A percentile compares a stretch with the other conserved stretches of the same genome.
These are phyloP conservation scores for Talaromyces adpressus DNA, from an alignment of 495 filamentous ascomycete genomes.

Conservation along the genomic window DNA sequence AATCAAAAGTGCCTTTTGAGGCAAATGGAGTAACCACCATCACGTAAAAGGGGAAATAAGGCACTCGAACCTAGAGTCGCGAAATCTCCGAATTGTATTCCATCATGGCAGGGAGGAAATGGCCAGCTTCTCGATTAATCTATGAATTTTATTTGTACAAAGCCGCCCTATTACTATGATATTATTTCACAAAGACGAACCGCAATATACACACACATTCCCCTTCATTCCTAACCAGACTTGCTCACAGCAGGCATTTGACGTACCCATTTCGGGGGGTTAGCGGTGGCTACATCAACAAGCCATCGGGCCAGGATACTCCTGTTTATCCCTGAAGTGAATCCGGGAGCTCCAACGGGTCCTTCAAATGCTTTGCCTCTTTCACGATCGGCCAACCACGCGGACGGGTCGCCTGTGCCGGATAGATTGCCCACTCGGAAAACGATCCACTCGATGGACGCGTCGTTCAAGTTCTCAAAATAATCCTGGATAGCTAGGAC, in stretches of 20 bases:
- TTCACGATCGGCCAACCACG: background rate
- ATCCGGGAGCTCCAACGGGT: background rate
- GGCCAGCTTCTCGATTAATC: too few relatives aligned
- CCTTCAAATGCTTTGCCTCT: background rate
- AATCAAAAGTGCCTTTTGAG: too few relatives aligned
- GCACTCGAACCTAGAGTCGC: too few relatives aligned
- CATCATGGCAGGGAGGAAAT: too few relatives aligned
- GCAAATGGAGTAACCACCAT: too few relatives aligned
- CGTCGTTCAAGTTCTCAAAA: background rate
- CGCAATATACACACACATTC: too few relatives aligned
- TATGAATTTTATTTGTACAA: too few relatives aligned
- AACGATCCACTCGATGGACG: background rate
- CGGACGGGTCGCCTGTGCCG: background rate
- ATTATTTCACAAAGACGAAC: too few relatives aligned
- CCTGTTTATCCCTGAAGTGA: background rate
- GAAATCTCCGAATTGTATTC: too few relatives aligned
- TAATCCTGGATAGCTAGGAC: background rate
- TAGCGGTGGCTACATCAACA: background rate
- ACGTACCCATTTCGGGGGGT: background rate
- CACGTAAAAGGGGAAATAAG: too few relatives aligned
- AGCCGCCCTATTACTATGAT: too few relatives aligned
- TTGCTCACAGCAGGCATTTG: conserved; percentile 1
- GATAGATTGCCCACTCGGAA: background rate
- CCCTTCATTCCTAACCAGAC: too few relatives aligned
- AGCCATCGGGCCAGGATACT: background rate